phyloP scores from a whole-genome alignment of 257 asterid genomes.

The Galeopsis tetrahit region DNA sequence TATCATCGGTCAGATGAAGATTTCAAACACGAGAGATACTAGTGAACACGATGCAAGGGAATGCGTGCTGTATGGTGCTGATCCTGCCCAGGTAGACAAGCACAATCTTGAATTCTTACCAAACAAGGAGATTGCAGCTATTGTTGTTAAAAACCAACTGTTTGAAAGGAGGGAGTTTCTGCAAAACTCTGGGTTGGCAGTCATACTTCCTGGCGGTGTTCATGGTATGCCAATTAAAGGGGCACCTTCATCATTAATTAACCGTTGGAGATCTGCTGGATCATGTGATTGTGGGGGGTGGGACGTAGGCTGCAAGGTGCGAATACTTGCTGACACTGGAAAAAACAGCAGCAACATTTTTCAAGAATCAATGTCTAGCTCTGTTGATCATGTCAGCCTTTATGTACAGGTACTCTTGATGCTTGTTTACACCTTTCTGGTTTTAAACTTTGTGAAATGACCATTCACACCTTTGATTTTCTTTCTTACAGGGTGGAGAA shows the following conservation, averaged over 20 bases:
- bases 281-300: constrained; percentile 98
- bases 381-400: constrained; percentile 53
- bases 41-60: constrained; percentile 48
- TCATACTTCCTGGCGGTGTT: constrained; percentile 75
- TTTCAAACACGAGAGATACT: constrained; percentile 42
- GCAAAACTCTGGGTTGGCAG: constrained; percentile 42
- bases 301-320: constrained; percentile 96
- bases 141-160: constrained; percentile 44
- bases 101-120: constrained; percentile 50
- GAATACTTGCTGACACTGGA: constrained; percentile 53
- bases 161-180: constrained; percentile 31
- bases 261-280: constrained; percentile 87
- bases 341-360: constrained; percentile 34
- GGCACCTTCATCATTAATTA: constrained; percentile 71
- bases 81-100: constrained; percentile 49
- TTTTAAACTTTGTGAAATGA: background rate
- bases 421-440: background rate
- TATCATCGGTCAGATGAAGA: constrained; percentile 73
- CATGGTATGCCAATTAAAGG: constrained; percentile 74
- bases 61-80: constrained; percentile 65
- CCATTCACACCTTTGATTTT: constrained; percentile 7
- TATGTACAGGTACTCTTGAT: constrained; percentile 59
- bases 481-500: constrained; percentile 55
- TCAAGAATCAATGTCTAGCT: constrained; percentile 34
- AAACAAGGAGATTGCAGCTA: constrained; percentile 75